Base-by-base conservation (phyloP, 495 filamentous ascomycete genomes). In the Daldinia caldariorum region DNA sequence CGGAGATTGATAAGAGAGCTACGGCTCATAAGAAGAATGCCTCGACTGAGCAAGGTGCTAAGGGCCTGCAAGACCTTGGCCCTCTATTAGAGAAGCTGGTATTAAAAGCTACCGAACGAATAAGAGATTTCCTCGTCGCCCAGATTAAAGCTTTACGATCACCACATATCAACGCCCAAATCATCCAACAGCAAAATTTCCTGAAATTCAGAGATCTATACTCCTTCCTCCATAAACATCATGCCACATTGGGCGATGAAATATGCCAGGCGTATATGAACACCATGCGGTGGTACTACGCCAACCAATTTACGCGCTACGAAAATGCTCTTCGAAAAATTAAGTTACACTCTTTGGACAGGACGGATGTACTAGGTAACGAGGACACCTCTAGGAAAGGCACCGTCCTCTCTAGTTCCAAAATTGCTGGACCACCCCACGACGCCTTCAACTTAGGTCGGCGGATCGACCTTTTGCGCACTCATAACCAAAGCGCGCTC, bases 271-370 rank as follows among this genome's bases (percentile, higher is more conserved):
- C 95, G 6, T 99, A 99, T 70, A 89, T 97, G 79, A 97, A 97
- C 80, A 99, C 95, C 7, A 97, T 99, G 94, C 88, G 94, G 49
- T 99, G 95, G 95, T 99, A 99, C 73, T 98, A 98, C 74, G 81
- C 89, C 41, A 94, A 90, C 64, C 90, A 97, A 77, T 99, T 99
- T 77, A 90, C 88, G 4, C 91, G 94, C 16, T 99, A 98, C 76
- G 86, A 90, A 57, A 88, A 89, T 63, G 87, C 94, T 0, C 86
- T 99, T 0, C 89, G 90, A 61, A 97, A 93, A 74, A 84, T 98
- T 67, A 93, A 92, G 71, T 73, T 97, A 12, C 92, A 97, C 66
- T 79, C 83, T 1, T 85, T 96, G 63, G 95, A 97, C 73, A 92
- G 91, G 73, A 88, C 91, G 69, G 92, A 97, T 76, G 89, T 93